Evolutionary conservation across 163 green algal genomes (phyloP).

Genomic region (Scenedesmus sp.): DNA sequence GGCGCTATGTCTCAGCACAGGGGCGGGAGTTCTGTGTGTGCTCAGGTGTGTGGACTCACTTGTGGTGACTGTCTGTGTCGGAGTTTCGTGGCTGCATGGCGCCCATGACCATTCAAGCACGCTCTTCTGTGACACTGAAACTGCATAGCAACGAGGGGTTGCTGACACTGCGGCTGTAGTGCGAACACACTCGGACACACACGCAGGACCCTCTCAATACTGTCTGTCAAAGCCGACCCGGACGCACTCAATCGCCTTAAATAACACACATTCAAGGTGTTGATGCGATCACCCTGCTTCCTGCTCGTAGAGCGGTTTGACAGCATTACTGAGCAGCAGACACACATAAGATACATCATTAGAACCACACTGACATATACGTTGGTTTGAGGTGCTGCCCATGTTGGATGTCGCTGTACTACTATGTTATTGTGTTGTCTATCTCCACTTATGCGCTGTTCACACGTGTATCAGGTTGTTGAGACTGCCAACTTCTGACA

Average conservation of each 20-base stretch:
- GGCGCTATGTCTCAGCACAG: background rate
- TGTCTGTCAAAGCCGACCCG: background rate
- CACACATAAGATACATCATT: too few relatives aligned
- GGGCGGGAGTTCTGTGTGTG: background rate
- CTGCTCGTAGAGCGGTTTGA: too few relatives aligned
- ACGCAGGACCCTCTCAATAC: background rate
- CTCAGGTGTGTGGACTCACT: background rate
- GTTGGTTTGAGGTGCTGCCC: too few relatives aligned
- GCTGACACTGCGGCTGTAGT: background rate
- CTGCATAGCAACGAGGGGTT: background rate
- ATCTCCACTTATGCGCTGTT: too few relatives aligned
- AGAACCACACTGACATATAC: too few relatives aligned
- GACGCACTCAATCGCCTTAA: background rate
- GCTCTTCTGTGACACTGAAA: background rate
- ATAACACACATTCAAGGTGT: background rate
- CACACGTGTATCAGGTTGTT: too few relatives aligned
- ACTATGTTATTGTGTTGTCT: too few relatives aligned
- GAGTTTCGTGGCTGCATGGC: background rate
- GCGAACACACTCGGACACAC: background rate
- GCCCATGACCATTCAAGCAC: background rate
- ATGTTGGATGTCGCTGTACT: too few relatives aligned
- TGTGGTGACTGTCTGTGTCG: background rate
- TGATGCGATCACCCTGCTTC: background rate
- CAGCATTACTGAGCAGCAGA: too few relatives aligned
- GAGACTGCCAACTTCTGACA: background rate